Conservation (phyloP, 2,329 filamentous ascomycete species). For the Juglanconis oblonga region DNA sequence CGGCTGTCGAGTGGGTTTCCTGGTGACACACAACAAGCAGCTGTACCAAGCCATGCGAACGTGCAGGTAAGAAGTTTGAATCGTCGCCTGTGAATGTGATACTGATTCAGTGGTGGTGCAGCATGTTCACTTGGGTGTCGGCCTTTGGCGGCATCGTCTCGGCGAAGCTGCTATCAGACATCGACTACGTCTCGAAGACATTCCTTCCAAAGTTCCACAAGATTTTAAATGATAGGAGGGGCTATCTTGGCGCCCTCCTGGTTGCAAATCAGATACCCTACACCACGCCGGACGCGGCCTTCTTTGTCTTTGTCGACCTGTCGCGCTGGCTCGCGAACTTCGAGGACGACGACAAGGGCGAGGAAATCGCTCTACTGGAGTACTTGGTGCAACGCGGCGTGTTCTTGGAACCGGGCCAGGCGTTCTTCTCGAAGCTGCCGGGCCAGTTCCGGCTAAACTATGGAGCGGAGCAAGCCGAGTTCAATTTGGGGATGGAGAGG, state of each 20-base stretch:
- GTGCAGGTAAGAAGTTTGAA: constrained; percentile 4
- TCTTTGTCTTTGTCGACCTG: constrained; percentile 11
- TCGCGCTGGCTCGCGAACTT: constrained; percentile 11
- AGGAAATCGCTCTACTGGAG: constrained; percentile 6
- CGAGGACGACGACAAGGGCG: not conserved
- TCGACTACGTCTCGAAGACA: constrained; percentile 1
- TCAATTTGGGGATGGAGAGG: constrained; percentile 7
- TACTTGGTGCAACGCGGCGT: constrained; percentile 11
- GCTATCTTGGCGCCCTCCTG: constrained; percentile 3
- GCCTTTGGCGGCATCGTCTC: constrained; percentile 7
- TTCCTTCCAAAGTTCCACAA: constrained; percentile 12
- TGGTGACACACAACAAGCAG: constrained; percentile 13
- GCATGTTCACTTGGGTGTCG: constrained; percentile 17
- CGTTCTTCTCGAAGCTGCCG: constrained; percentile 4
- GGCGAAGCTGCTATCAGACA: constrained; percentile 6
- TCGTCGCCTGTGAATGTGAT: too few species aligned
- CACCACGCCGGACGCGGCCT: constrained; percentile 2
- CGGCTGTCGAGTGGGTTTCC: constrained; percentile 10
- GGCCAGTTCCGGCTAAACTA: constrained; percentile 13
- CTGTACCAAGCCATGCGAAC: constrained; percentile 16
- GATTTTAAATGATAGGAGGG: constrained; percentile 1
- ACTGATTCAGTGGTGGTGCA: not conserved
- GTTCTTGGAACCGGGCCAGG: constrained; percentile 11
- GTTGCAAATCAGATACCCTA: not conserved
- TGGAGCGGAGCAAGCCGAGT: not conserved